Evolutionary conservation across 495 filamentous ascomycete genomes (phyloP).

Genomic region (Penicillium salamii): DNA sequence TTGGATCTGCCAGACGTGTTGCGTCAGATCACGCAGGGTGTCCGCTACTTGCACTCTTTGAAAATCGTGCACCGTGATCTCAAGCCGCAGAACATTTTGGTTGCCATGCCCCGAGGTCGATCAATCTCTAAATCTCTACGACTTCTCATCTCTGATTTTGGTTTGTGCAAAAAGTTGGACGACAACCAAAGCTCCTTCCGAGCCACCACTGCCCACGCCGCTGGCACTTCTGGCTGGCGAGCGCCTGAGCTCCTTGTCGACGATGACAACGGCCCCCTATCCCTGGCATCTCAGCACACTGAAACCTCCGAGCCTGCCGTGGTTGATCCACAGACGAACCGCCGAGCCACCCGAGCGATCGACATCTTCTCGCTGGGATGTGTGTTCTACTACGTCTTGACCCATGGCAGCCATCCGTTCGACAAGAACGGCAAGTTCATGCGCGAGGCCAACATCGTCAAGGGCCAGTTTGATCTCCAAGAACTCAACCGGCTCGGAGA

Average conservation of each 20-base stretch:
- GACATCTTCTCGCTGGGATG: constrained; percentile 96
- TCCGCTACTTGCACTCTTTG: constrained; percentile 84
- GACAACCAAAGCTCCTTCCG: constrained; percentile 92
- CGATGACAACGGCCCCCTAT: constrained; percentile 52
- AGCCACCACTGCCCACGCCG: constrained; percentile 88
- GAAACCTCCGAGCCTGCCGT: constrained; percentile 57
- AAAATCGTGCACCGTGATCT: constrained; percentile 96
- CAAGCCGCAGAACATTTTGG: constrained; percentile 95
- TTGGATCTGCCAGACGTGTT: constrained; percentile 64
- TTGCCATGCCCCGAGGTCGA: constrained; percentile 53
- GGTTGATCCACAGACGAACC: constrained; percentile 61
- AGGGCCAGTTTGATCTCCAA: constrained; percentile 71
- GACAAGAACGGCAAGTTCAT: constrained; percentile 91
- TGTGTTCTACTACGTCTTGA: constrained; percentile 94
- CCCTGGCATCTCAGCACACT: constrained; percentile 43
- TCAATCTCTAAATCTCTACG: constrained; percentile 44
- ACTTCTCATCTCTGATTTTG: constrained; percentile 94
- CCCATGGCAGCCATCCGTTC: constrained; percentile 87
- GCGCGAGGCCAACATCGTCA: constrained; percentile 94
- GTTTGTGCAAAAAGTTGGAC: constrained; percentile 96
- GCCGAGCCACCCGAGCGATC: constrained; percentile 88
- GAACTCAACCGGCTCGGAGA: constrained; percentile 70
- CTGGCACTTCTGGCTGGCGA: constrained; percentile 93
- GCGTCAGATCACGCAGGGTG: constrained; percentile 80
- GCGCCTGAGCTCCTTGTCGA: constrained; percentile 89